Conservation (phyloP, 306 rosid genomes). For the Hylodesmum podocarpum region DNA sequence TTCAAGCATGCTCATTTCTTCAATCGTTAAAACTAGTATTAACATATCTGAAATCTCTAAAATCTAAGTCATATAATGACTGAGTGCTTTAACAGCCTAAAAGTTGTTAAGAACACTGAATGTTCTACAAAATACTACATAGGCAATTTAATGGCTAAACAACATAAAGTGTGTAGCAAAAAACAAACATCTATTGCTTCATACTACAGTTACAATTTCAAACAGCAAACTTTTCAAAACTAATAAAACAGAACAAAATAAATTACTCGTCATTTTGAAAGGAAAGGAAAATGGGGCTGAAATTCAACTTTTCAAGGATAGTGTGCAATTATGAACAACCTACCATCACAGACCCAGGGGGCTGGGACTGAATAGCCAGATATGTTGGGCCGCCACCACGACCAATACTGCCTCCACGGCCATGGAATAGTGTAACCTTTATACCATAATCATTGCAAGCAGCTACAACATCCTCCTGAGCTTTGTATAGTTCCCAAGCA, state of each 20-base stretch:
- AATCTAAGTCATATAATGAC: neutral
- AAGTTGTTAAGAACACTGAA: neutral
- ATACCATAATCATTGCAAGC: conserved; percentile 87
- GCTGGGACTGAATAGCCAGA: conserved; percentile 97
- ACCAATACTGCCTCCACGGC: conserved; percentile 96
- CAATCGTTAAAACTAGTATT: neutral
- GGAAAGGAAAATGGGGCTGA: neutral
- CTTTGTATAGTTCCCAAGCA: conserved; percentile 98
- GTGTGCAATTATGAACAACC: conserved; percentile 23
- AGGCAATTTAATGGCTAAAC: neutral
- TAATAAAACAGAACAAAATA: neutral
- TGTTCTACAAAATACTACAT: conserved; percentile 9
- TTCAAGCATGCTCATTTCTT: neutral
- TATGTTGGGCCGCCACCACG: conserved; percentile 99
- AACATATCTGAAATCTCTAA: conserved; percentile 10
- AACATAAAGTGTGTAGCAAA: neutral
- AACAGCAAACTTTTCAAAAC: neutral
- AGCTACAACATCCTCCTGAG: conserved; percentile 96
- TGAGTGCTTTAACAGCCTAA: neutral
- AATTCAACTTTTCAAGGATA: neutral
- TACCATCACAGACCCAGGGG: conserved; percentile 98
- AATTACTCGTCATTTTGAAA: neutral
- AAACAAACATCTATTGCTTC: neutral
- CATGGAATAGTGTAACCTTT: conserved; percentile 87
- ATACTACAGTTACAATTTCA: conserved; percentile 1